Evolutionary conservation across 345 rosid genomes (phyloP), one percentile per base, ranked within the genome.

Genomic region (Citrus trifoliata): DNA sequence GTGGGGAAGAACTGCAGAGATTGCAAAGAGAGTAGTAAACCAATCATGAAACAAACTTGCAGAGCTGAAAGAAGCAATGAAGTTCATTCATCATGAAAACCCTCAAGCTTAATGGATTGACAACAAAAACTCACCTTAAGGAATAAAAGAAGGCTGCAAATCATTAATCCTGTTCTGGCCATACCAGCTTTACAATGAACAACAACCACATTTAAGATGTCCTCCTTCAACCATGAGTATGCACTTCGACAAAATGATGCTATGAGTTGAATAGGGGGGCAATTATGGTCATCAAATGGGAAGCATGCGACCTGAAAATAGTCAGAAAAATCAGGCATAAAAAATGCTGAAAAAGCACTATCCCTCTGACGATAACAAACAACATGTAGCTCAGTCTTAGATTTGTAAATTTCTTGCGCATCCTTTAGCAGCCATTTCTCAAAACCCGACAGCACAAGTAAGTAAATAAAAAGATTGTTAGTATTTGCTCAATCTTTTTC

Each of bases 101-200:
- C 32, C 46, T 32, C 24, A 48, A 76, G 51, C 24, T 79, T 38
- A 70, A 67, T 67, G 59, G 30, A 42, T 38, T 53, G 62, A 53
- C 53, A 27, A 75, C 14, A 53, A 48, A 13, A 62, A 56, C 67
- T 61, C 81, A 93, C 99, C 95, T 95, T 93, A 73, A 95, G 84
- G 83, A 77, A 91, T 64, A 95, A 80, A 79, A 95, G 99, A 87
- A 95, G 97, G 85, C 97, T 89, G 75, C 97, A 93, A 74, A 92
- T 91, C 99, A 95, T 95, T 81, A 95, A 79, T 56, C 99, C 98
- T 38, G 98, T 95, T 87, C 99, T 90, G 73, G 88, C 98, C 97
- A 95, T 88, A 68, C 97, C 98, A 38, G 98, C 99, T 83, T 95
- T 95, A 81, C 99, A 95, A 81, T 93, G 99, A 83, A 95, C 95